Evolutionary conservation across 768 basidiomycete species (phyloP).

Genomic region (Baorangia bicolor): DNA sequence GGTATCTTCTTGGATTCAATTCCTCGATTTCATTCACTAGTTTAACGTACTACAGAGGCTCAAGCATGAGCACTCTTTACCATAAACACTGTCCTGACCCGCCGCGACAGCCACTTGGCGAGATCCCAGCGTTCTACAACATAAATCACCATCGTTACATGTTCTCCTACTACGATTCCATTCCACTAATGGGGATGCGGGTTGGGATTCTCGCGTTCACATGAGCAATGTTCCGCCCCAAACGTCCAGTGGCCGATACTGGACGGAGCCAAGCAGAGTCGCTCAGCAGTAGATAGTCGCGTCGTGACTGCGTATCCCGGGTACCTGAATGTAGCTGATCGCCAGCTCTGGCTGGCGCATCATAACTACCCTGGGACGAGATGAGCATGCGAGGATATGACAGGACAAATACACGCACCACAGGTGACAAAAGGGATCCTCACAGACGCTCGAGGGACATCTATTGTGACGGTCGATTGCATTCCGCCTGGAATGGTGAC

Average conservation of each 20-base stretch:
- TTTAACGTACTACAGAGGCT: neutral
- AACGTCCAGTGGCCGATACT: too few species aligned
- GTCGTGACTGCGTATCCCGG: neutral
- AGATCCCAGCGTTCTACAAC: neutral
- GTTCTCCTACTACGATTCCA: neutral
- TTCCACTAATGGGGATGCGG: too few species aligned
- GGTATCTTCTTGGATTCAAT: neutral
- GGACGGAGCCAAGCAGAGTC: neutral
- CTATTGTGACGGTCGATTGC: neutral
- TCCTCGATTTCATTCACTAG: neutral
- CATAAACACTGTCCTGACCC: neutral
- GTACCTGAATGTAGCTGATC: neutral
- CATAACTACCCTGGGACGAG: neutral
- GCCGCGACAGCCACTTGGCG: neutral
- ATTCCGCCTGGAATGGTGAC: neutral
- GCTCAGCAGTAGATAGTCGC: neutral
- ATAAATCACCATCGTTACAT: neutral
- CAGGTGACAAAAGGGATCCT: neutral
- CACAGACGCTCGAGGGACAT: neutral
- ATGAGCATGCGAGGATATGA: neutral
- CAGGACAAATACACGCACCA: neutral
- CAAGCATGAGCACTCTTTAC: neutral
- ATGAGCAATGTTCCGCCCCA: neutral
- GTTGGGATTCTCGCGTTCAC: neutral
- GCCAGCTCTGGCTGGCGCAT: constrained; percentile 15